These are phyloP conservation scores for Nicotiana attenuata DNA, from an alignment of 257 asterid genomes.

Conservation along the genomic window DNA sequence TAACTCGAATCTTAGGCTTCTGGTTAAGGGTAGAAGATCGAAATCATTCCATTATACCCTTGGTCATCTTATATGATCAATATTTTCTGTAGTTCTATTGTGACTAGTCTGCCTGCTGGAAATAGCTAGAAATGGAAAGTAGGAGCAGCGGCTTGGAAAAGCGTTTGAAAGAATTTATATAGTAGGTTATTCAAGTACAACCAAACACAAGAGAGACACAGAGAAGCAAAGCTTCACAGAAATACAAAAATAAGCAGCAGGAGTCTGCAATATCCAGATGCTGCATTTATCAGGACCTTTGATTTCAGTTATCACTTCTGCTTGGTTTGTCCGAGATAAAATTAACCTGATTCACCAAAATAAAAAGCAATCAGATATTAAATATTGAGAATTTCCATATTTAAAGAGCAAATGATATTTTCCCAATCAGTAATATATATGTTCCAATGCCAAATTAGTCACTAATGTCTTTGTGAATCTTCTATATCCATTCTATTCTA, in stretches of 20 bases:
- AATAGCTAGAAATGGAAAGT: background rate
- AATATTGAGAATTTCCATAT: background rate
- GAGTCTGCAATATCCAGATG: background rate
- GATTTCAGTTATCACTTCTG: slow-evolving; percentile 36
- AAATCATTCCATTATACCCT: background rate
- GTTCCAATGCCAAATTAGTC: background rate
- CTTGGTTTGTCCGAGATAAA: slow-evolving; percentile 55
- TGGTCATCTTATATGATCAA: background rate
- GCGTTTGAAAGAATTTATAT: background rate
- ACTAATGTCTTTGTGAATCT: background rate
- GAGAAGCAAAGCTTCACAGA: background rate
- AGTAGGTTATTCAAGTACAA: background rate
- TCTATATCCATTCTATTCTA: background rate
- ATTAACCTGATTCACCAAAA: slow-evolving; percentile 35
- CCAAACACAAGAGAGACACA: background rate
- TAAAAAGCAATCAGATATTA: background rate
- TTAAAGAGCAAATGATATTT: background rate
- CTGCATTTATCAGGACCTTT: background rate
- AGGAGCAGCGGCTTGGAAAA: background rate
- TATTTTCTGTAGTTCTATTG: background rate
- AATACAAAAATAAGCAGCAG: background rate
- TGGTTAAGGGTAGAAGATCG: background rate
- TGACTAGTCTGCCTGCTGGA: background rate
- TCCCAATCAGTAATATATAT: background rate
- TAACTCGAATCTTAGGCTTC: too few relatives aligned